phyloP scores from a whole-genome alignment of 1,284 basidiomycete genomes.

The Cystobasidium slooffiae region DNA sequence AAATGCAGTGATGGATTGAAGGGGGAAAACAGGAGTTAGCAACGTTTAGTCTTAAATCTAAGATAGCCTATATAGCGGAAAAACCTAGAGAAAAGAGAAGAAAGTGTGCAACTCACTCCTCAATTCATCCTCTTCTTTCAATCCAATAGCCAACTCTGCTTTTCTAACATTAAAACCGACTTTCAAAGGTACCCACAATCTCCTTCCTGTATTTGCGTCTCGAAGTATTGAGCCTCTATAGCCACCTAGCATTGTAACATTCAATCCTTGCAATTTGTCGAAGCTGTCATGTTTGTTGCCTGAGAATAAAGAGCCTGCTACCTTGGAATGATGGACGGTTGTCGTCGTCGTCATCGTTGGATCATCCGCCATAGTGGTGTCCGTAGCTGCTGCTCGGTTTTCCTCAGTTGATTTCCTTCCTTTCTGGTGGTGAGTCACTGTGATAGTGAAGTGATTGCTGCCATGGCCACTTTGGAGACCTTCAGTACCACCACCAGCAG shows the following conservation, averaged over 20 bases:
- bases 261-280: constrained; percentile 52
- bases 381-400: no score
- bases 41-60: no score
- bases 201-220: constrained; percentile 52
- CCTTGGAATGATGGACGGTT: constrained; percentile 7
- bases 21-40: no score
- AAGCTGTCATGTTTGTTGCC: constrained; percentile 46
- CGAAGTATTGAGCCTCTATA: constrained; percentile 56
- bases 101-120: neutral
- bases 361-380: neutral
- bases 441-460: neutral
- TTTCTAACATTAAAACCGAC: constrained; percentile 54
- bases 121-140: constrained; percentile 51
- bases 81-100: constrained; percentile 25
- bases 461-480: neutral
- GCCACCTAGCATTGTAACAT: constrained; percentile 56
- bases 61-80: neutral
- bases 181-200: constrained; percentile 56
- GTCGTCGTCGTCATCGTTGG: neutral
- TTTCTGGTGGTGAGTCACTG: neutral
- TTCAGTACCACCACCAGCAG: neutral
- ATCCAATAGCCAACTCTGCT: constrained; percentile 53
- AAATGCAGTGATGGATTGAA: no score
- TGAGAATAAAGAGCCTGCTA: neutral
- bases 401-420: neutral